Base-by-base conservation (phyloP, 192 early-diverging fungal genomes). In the Podila minutissima region DNA sequence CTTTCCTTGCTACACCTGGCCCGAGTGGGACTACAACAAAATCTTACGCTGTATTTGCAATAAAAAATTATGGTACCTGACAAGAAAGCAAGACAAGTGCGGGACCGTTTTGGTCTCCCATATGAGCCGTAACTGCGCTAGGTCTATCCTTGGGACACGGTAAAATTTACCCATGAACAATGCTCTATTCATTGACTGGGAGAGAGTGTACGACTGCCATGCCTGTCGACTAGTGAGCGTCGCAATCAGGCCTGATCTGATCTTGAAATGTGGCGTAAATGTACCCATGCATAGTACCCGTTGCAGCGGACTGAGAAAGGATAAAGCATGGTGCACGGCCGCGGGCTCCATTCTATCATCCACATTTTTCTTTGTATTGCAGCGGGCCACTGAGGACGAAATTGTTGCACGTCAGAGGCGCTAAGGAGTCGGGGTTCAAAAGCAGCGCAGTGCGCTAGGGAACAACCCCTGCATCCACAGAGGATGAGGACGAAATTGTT, bases 341-440 rank as follows among this genome's bases (percentile, higher is more conserved):
- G n/a, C n/a, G n/a, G n/a, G n/a, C n/a, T n/a, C n/a, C n/a, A n/a
- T n/a, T n/a, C n/a, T n/a, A n/a, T n/a, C n/a, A n/a, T n/a, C n/a
- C n/a, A n/a, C n/a, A n/a, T n/a, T n/a, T n/a, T n/a, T n/a, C n/a
- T n/a, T n/a, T n/a, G n/a, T n/a, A n/a, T n/a, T n/a, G n/a, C n/a
- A n/a, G n/a, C n/a, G n/a, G n/a, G n/a, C n/a, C n/a, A n/a, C n/a
- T 37, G 13, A n/a, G 33, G 32, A 68, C 20, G 15, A 22, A 35
- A 38, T 3, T 29, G 29, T 29, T 29, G 29, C 29, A 29, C 29
- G 3, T 22, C 41, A 0, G 19, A 68, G 55, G 55, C 66, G 66
- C 37, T 35, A 59, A 59, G 55, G 66, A 68, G 66, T 57, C 66
- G 66, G 66, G 66, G 66, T 59, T 68, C 22, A 38, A 68, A 68